Percentiles rank a stretch among this genome's conserved stretches.
These are phyloP conservation scores for Eremothecium coryli DNA, from an alignment of 1,139 yeast species.

Conservation along the genomic window DNA sequence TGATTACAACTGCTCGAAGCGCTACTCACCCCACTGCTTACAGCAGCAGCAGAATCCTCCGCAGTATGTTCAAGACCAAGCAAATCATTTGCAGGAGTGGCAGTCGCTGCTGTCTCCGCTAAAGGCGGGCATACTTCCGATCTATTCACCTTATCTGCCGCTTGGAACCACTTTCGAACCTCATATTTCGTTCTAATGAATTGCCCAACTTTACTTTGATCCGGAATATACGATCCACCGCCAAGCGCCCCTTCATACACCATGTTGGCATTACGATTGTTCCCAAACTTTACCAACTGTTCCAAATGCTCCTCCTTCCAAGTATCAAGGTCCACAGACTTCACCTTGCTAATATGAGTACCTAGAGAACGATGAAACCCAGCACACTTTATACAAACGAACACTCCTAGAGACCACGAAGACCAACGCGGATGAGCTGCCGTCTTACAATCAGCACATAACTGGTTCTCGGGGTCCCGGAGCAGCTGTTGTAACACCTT, in stretches of 20 bases:
- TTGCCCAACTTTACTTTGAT: constrained; percentile 76
- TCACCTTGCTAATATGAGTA: constrained; percentile 79
- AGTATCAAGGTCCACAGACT: constrained; percentile 86
- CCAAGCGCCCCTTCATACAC: constrained; percentile 72
- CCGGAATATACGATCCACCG: constrained; percentile 56
- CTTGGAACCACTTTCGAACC: constrained; percentile 67
- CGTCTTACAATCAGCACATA: constrained; percentile 87
- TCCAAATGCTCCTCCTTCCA: constrained; percentile 93
- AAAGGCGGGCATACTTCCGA: not conserved
- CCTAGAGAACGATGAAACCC: constrained; percentile 96
- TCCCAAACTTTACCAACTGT: constrained; percentile 82
- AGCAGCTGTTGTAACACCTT: constrained; percentile 61
- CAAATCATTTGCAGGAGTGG: not conserved
- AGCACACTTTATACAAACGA: constrained; percentile 85
- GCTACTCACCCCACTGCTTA: not conserved
- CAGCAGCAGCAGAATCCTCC: constrained; percentile 6
- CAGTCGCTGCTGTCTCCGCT: not conserved
- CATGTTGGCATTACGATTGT: constrained; percentile 53
- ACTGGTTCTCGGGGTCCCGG: constrained; percentile 63
- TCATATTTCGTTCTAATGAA: constrained; percentile 90
- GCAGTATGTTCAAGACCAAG: not conserved
- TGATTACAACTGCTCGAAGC: not conserved
- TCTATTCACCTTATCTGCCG: not conserved
- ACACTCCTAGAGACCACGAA: constrained; percentile 89
- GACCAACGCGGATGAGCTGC: constrained; percentile 96